Evolutionary conservation across 2,329 filamentous ascomycete species (phyloP).

Genomic region (Phyllachora maydis): DNA sequence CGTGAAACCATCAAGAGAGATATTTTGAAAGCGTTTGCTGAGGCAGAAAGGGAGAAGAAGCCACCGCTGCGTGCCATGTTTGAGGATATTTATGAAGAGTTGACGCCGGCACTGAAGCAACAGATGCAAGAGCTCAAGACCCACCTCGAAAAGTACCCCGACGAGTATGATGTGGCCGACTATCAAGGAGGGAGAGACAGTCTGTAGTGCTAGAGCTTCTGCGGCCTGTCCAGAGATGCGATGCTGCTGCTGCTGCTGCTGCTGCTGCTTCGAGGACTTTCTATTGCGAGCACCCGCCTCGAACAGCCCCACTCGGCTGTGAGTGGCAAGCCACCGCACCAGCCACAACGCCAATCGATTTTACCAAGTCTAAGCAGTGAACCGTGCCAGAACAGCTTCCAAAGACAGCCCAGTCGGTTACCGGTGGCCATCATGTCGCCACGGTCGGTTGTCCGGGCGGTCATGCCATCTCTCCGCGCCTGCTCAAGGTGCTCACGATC

Average conservation of each 20-base stretch:
- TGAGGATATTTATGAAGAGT: conserved; percentile 70
- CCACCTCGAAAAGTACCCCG: conserved; percentile 70
- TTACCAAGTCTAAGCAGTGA: too few species aligned
- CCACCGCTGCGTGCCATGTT: conserved; percentile 55
- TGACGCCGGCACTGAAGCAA: conserved; percentile 38
- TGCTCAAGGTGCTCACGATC: too few species aligned
- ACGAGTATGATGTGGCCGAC: conserved; percentile 55
- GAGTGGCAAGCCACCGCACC: too few species aligned
- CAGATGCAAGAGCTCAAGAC: conserved; percentile 59
- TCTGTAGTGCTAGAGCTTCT: conserved; percentile 6
- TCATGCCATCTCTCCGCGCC: too few species aligned
- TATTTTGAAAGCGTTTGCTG: conserved; percentile 64
- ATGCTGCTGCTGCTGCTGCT: too few species aligned
- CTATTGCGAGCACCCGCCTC: too few species aligned
- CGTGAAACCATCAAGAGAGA: conserved; percentile 21
- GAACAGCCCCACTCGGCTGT: too few species aligned
- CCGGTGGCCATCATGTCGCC: too few species aligned
- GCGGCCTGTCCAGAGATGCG: neutral
- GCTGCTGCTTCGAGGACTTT: conserved; percentile 1
- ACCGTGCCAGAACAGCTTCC: too few species aligned
- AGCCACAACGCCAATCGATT: too few species aligned
- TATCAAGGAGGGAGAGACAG: conserved; percentile 12
- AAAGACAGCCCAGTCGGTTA: too few species aligned
- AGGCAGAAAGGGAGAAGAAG: conserved; percentile 67
- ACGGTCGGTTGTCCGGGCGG: too few species aligned